These are phyloP conservation scores for Rhodotorula sp. DNA, from an alignment of 1,284 basidiomycete genomes.

Conservation along the genomic window DNA sequence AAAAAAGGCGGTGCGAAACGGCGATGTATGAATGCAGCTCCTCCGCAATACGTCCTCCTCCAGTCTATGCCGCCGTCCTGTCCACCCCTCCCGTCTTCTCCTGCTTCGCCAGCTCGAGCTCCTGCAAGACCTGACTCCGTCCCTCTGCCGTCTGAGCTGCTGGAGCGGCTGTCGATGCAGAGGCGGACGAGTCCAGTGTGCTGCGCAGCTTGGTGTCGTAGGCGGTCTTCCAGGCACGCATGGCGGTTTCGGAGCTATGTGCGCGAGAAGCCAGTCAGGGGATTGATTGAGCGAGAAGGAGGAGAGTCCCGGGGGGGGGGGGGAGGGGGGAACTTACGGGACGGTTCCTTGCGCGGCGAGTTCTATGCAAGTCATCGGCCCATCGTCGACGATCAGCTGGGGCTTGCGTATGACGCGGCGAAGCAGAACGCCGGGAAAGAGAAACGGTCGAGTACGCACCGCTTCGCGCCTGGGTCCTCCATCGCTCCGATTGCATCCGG, in stretches of 20 bases:
- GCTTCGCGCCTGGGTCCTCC: conserved; percentile 28
- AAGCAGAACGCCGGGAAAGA: no score
- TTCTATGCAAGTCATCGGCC: not conserved
- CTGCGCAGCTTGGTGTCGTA: conserved; percentile 14
- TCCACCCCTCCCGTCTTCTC: conserved; percentile 14
- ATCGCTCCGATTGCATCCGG: conserved; percentile 1
- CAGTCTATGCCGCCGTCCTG: no score
- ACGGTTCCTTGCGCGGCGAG: not conserved
- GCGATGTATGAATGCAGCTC: no score
- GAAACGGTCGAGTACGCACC: conserved; percentile 6
- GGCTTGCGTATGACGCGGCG: no score
- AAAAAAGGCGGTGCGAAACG: no score
- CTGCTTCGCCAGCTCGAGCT: conserved; percentile 18
- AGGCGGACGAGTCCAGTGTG: conserved; percentile 7
- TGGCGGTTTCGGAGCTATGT: conserved; percentile 24
- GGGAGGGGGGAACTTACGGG: not conserved
- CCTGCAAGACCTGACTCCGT: conserved; percentile 13
- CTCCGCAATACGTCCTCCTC: no score
- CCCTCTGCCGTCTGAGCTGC: not conserved
- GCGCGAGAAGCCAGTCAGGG: no score
- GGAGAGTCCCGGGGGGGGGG: no score
- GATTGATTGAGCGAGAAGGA: no score
- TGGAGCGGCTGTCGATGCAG: not conserved
- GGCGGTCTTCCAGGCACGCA: conserved; percentile 20
- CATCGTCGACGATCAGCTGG: no score